A percentile compares a stretch with the other conserved stretches of the same genome.
Evolutionary conservation across 2,329 filamentous ascomycete species (phyloP).

Genomic region (Cercospora zeina): DNA sequence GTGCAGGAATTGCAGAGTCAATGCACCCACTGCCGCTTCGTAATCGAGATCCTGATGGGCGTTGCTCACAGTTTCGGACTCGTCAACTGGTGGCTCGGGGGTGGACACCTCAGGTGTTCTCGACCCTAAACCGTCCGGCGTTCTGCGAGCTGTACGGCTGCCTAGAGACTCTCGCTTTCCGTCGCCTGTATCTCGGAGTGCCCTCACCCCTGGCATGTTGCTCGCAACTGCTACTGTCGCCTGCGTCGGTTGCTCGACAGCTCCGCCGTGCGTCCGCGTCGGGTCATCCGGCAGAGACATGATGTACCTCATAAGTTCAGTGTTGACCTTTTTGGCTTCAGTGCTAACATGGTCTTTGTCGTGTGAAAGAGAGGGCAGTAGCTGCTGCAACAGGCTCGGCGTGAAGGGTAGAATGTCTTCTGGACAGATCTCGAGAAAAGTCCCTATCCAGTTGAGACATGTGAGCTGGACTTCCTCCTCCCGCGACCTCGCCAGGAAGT

Average conservation of each 20-base stretch:
- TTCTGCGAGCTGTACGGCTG: conserved; percentile 26
- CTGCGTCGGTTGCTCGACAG: conserved; percentile 14
- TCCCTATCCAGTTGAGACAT: conserved; percentile 90
- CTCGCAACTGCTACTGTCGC: conserved; percentile 4
- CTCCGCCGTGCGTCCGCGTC: conserved; percentile 39
- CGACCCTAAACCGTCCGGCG: conserved; percentile 32
- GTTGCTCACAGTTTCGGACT: conserved; percentile 21
- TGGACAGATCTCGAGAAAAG: conserved; percentile 94
- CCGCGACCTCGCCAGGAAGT: conserved; percentile 77
- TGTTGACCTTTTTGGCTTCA: conserved; percentile 86
- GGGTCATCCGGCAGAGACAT: conserved; percentile 75
- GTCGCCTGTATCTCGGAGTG: conserved; percentile 20
- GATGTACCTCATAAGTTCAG: conserved; percentile 88
- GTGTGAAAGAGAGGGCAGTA: conserved; percentile 91
- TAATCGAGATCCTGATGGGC: conserved; percentile 61
- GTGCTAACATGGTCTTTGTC: conserved; percentile 85
- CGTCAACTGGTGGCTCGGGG: conserved; percentile 33
- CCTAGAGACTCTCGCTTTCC: conserved; percentile 29
- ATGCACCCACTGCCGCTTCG: conserved; percentile 85
- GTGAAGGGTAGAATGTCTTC: conserved; percentile 96
- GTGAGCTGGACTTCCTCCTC: conserved; percentile 92
- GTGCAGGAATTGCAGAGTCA: conserved; percentile 91
- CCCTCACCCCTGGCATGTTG: conserved; percentile 6
- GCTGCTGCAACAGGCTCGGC: conserved; percentile 84
- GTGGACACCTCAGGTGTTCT: conserved; percentile 34